These are phyloP conservation scores for Bromus sterilis DNA, from an alignment of 176 grass and related monocot species.

Conservation along the genomic window DNA sequence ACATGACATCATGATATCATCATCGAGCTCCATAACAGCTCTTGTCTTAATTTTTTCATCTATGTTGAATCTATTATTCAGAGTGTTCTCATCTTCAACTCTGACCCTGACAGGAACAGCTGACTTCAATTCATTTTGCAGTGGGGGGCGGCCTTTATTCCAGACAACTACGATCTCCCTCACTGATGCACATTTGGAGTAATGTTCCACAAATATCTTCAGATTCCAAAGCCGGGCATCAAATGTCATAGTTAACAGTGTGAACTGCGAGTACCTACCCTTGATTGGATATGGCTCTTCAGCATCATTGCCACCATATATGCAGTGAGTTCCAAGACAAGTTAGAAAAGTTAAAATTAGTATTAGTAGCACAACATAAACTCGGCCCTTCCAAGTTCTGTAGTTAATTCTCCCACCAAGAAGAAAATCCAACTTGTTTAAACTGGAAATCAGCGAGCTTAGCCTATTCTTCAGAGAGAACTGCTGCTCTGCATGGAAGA, in stretches of 20 bases:
- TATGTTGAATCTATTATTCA: conserved; percentile 93
- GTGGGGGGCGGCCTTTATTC: conserved; percentile 63
- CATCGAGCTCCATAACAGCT: conserved; percentile 92
- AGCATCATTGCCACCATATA: conserved; percentile 59
- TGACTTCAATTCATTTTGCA: conserved; percentile 55
- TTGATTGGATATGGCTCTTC: conserved; percentile 65
- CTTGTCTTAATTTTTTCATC: conserved; percentile 67
- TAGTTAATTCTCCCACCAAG: conserved; percentile 48
- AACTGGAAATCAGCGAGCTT: conserved; percentile 23
- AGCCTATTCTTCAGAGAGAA: conserved; percentile 38
- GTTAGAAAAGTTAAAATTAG: conserved; percentile 40
- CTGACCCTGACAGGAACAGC: conserved; percentile 56
- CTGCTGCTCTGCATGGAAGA: conserved; percentile 9
- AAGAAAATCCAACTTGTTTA: conserved; percentile 43
- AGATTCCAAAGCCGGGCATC: conserved; percentile 83
- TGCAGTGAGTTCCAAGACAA: conserved; percentile 65
- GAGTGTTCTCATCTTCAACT: conserved; percentile 67
- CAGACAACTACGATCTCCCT: conserved; percentile 81
- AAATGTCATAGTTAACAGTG: conserved; percentile 88
- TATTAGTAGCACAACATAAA: conserved; percentile 20
- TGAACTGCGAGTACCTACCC: conserved; percentile 77
- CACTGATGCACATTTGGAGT: conserved; percentile 86
- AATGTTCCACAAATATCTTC: conserved; percentile 86
- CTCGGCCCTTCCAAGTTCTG: conserved; percentile 39
- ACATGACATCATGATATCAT: conserved; percentile 97